A percentile compares a stretch with the other conserved stretches of the same genome.
Conservation (phyloP, 441 rosid genomes). For the Capsella rubella region DNA sequence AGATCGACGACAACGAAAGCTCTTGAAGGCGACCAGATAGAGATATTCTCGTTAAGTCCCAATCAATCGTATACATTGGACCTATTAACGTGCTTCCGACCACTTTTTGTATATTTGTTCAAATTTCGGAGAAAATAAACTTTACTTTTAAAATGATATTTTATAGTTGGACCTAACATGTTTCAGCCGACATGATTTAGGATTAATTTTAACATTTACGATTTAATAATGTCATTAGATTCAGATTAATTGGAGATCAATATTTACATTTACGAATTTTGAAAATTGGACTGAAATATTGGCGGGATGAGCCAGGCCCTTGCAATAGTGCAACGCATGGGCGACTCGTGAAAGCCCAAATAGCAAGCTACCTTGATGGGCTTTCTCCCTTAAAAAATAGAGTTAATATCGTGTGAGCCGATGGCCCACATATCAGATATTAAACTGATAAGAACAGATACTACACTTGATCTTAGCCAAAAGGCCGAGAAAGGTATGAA, state of each 20-base stretch:
- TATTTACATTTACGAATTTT: no score
- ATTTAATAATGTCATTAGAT: no score
- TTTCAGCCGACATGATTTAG: slow-evolving; percentile 3
- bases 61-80: slow-evolving; percentile 3
- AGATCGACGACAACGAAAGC: slow-evolving; percentile 38
- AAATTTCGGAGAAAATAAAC: background rate
- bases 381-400: slow-evolving; percentile 34
- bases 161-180: background rate
- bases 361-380: slow-evolving; percentile 38
- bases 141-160: background rate
- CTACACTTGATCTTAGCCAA: slow-evolving; percentile 99
- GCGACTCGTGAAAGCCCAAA: slow-evolving; percentile 27
- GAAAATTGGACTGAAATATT: background rate
- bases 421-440: slow-evolving; percentile 70
- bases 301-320: slow-evolving; percentile 39
- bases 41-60: background rate
- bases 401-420: slow-evolving; percentile 49
- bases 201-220: no score
- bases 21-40: slow-evolving; percentile 13
- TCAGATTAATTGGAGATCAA: no score
- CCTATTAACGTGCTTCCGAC: slow-evolving; percentile 18
- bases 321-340: slow-evolving; percentile 38
- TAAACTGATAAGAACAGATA: slow-evolving; percentile 92
- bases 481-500: slow-evolving; percentile 75
- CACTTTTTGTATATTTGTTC: background rate